Evolutionary conservation across 1,284 basidiomycete genomes (phyloP).

Genomic region (Puccinia horiana): DNA sequence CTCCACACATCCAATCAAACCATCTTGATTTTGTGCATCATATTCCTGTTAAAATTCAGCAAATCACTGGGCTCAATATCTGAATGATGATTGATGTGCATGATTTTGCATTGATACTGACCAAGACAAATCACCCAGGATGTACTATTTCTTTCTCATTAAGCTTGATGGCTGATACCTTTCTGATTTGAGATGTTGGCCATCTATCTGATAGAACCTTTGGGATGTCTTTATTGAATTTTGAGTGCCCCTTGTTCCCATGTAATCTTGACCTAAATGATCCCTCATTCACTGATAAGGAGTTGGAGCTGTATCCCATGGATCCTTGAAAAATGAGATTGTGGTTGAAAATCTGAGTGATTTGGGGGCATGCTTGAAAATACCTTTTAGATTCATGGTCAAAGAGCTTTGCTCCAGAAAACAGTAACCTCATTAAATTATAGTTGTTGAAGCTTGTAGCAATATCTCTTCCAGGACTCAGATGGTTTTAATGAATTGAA

Average conservation of each 20-base stretch:
- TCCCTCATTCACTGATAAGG: neutral
- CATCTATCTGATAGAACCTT: neutral
- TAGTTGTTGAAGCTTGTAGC: neutral
- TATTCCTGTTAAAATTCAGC: neutral
- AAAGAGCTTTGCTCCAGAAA: neutral
- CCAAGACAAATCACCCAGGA: neutral
- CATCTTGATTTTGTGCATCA: neutral
- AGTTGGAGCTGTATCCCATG: neutral
- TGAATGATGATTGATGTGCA: neutral
- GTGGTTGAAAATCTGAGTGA: neutral
- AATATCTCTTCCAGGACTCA: slow-evolving; percentile 6
- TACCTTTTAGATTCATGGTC: neutral
- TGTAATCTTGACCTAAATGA: neutral
- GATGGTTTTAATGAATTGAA: slow-evolving; percentile 8
- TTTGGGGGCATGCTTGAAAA: neutral
- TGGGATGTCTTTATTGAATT: neutral
- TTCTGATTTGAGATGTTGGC: neutral
- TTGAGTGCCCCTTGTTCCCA: neutral
- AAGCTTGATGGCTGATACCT: neutral
- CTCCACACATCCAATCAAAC: neutral
- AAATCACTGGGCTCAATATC: neutral
- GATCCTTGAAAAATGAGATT: neutral
- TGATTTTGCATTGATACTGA: neutral
- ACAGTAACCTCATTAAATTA: neutral
- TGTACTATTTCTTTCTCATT: neutral